Base-by-base conservation (phyloP, 1,139 yeast species). In the Pichia kudriavzevii region DNA sequence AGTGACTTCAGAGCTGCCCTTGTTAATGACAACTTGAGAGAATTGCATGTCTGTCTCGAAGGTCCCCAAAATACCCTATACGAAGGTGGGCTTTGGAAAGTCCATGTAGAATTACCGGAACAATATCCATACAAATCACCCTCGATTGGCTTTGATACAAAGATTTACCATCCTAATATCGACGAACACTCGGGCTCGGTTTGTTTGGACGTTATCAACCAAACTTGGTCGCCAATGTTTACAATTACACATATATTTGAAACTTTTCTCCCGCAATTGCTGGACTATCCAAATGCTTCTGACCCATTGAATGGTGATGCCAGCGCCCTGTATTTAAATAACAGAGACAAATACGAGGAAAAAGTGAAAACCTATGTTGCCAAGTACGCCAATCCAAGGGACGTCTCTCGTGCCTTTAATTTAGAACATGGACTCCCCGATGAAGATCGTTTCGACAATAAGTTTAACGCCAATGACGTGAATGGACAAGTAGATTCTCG, bases 171-270 rank as follows among this genome's bases (percentile, higher is more conserved):
- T 55, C 98, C 98, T 6, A 91, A 91, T 55, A 83, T 84, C 41
- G 95, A 84, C 52, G 91, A 84, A 54, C 70, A 76, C 20, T 80
- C 94, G 4, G 98, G 98, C 0, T 79, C 94, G 0, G 96, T 91
- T 11, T 91, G 98, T 60, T 73, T 91, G 40, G 98, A 91, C 55
- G 98, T 91, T 23, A 88, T 91, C 47, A 91, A 91, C 59, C 96
- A 91, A 55, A 87, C 97, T 1, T 91, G 98, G 98, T 82, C 94
- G 29, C 98, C 98, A 3, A 83, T 91, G 88, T 91, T 87, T 65
- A 97, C 91, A 34, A 69, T 88, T 49, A 67, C 80, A 48, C 91
- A 91, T 57, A 84, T 91, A 26, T 87, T 91, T 56, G 97, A 91
- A 54, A 81, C 87, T 53, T 91, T 91, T 63, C 64, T 91, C 45